These are phyloP conservation scores for Lasiosphaeria hispida DNA, from an alignment of 495 filamentous ascomycete genomes.

Conservation along the genomic window DNA sequence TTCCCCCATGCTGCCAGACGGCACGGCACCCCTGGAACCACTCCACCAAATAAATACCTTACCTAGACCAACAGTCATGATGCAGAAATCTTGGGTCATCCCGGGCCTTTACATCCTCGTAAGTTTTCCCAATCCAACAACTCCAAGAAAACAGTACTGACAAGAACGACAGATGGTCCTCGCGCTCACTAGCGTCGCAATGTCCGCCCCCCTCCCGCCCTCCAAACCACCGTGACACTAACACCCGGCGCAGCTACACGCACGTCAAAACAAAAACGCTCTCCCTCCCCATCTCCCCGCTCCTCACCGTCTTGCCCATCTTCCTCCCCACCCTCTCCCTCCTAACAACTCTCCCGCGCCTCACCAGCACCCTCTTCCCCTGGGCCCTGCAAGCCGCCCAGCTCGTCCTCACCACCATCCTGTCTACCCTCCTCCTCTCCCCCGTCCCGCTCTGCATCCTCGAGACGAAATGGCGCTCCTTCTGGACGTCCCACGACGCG, in stretches of 20 bases:
- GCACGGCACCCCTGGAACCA: no score
- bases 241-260: slow-evolving; percentile 41
- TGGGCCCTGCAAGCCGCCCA: slow-evolving; percentile 40
- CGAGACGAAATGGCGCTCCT: slow-evolving; percentile 49
- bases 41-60: no score
- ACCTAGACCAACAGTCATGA: no score
- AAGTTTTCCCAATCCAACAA: no score
- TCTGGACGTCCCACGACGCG: slow-evolving; percentile 50
- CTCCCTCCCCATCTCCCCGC: slow-evolving; percentile 50
- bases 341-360: slow-evolving; percentile 31
- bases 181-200: slow-evolving; percentile 29
- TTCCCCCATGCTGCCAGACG: no score
- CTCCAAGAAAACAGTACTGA: no score
- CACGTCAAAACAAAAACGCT: slow-evolving; percentile 45
- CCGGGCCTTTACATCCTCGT: no score
- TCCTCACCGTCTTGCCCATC: slow-evolving; percentile 47
- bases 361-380: slow-evolving; percentile 33
- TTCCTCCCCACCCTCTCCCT: slow-evolving; percentile 52
- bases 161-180: slow-evolving; percentile 14
- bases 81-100: no score
- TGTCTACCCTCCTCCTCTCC: slow-evolving; percentile 57
- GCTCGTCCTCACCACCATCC: slow-evolving; percentile 48
- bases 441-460: slow-evolving; percentile 30
- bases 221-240: neutral
- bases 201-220: slow-evolving; percentile 16